phyloP scores from a whole-genome alignment of 2,329 filamentous ascomycete species.

The Fusarium marasasianum region DNA sequence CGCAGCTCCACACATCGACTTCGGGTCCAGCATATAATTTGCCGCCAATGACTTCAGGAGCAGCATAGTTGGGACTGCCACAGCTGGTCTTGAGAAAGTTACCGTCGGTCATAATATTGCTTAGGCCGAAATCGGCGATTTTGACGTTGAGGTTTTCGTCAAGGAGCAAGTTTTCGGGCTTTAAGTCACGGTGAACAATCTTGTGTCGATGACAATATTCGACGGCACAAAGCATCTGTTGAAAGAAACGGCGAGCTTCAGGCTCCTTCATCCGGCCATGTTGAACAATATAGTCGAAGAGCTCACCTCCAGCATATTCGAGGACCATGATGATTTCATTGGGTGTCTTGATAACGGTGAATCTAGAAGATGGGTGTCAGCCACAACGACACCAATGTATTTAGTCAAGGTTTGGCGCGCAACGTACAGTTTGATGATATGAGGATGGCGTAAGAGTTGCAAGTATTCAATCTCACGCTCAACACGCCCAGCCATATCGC shows the following conservation, averaged over 20 bases:
- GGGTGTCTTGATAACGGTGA: slow-evolving; percentile 94
- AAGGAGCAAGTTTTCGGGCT: slow-evolving; percentile 94
- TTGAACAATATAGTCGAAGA: slow-evolving; percentile 98
- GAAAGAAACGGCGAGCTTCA: slow-evolving; percentile 96
- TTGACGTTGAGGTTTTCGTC: slow-evolving; percentile 98
- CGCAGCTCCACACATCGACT: slow-evolving; percentile 98
- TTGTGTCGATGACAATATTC: slow-evolving; percentile 99
- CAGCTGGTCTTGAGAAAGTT: slow-evolving; percentile 99
- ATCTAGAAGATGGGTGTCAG: slow-evolving; percentile 60
- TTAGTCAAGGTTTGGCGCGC: background rate
- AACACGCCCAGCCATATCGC: slow-evolving; percentile 97
- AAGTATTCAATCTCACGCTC: slow-evolving; percentile 99
- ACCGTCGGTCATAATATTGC: slow-evolving; percentile 99
- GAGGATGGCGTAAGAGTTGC: slow-evolving; percentile 92
- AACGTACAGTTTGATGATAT: slow-evolving; percentile 96
- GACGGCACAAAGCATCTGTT: slow-evolving; percentile 98
- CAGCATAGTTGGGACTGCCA: slow-evolving; percentile 97
- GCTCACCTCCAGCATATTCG: slow-evolving; percentile 94
- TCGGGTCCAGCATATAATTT: slow-evolving; percentile 98
- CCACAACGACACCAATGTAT: background rate
- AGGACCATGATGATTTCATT: slow-evolving; percentile 99
- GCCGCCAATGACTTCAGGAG: slow-evolving; percentile 96
- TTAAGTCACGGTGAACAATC: slow-evolving; percentile 96
- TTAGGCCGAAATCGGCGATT: slow-evolving; percentile 97
- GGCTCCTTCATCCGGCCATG: slow-evolving; percentile 91